Conservation (phyloP, 371 early-diverging fungal genomes). For the Antonospora locustae region DNA sequence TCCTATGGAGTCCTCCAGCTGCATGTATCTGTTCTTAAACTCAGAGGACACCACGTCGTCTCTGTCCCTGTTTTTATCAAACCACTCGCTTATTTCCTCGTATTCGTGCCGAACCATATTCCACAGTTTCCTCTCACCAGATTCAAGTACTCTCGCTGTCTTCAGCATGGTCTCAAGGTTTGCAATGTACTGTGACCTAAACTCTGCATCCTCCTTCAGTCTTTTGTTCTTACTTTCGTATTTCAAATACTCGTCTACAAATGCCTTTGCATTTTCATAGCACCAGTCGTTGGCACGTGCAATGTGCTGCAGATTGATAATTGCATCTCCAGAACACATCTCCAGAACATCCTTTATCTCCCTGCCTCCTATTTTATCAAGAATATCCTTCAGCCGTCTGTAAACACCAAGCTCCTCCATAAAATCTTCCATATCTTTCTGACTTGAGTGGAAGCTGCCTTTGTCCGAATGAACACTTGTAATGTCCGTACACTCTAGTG, state of each 20-base stretch:
- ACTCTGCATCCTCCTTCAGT: background rate
- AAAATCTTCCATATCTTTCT: no score
- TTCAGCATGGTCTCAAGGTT: background rate
- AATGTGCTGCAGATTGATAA: background rate
- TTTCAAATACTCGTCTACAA: background rate
- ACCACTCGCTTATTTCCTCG: background rate
- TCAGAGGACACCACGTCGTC: background rate
- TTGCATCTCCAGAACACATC: no score
- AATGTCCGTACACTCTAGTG: no score
- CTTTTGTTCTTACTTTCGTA: background rate
- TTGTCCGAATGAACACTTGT: no score
- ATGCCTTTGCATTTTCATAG: background rate
- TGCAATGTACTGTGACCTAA: background rate
- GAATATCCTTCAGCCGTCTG: no score
- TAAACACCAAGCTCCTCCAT: no score
- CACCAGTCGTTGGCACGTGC: background rate
- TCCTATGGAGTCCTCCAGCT: background rate
- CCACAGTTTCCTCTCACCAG: background rate
- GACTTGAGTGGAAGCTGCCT: no score
- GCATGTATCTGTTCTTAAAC: background rate
- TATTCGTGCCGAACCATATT: background rate
- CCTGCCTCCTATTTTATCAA: no score
- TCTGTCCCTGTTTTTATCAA: background rate
- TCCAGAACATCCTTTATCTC: no score
- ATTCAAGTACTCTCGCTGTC: background rate